These are phyloP conservation scores for Penicillium fimorum DNA, from an alignment of 495 filamentous ascomycete genomes.

Conservation along the genomic window DNA sequence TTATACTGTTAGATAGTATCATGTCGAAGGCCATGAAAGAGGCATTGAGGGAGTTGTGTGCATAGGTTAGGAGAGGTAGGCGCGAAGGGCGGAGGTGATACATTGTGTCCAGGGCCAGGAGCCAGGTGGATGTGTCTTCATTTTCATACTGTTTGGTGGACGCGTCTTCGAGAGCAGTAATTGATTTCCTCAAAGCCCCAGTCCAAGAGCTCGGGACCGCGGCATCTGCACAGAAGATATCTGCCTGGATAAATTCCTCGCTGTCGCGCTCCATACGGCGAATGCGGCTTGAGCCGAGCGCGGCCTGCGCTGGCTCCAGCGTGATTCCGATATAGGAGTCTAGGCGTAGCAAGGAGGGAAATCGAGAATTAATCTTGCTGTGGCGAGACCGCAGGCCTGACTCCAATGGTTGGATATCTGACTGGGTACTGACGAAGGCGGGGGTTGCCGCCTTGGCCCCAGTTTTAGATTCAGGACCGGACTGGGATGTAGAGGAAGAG, in stretches of 20 bases:
- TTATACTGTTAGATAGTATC: slow-evolving; percentile 23
- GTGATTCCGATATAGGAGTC: slow-evolving; percentile 47
- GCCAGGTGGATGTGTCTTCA: slow-evolving; percentile 29
- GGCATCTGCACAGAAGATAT: slow-evolving; percentile 36
- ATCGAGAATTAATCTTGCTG: not conserved
- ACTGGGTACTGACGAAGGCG: not conserved
- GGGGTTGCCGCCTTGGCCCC: not conserved
- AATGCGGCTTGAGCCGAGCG: slow-evolving; percentile 24
- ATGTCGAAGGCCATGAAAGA: slow-evolving; percentile 48
- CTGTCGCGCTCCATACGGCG: slow-evolving; percentile 3
- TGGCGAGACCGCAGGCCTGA: not conserved
- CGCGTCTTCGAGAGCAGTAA: not conserved
- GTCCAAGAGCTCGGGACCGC: slow-evolving; percentile 31
- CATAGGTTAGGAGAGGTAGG: slow-evolving; percentile 36
- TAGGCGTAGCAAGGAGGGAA: slow-evolving; percentile 18
- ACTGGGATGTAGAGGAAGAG: not conserved
- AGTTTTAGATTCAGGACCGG: not conserved
- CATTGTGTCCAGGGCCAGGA: slow-evolving; percentile 50
- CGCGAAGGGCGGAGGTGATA: slow-evolving; percentile 53
- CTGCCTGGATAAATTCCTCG: slow-evolving; percentile 4
- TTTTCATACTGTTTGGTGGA: not conserved
- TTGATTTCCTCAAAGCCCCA: slow-evolving; percentile 20
- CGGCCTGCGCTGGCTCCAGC: slow-evolving; percentile 31
- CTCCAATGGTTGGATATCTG: not conserved
- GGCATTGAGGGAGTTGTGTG: slow-evolving; percentile 32